These are phyloP conservation scores for Crepidotus variabilis DNA, from an alignment of 768 basidiomycete species.

Conservation along the genomic window DNA sequence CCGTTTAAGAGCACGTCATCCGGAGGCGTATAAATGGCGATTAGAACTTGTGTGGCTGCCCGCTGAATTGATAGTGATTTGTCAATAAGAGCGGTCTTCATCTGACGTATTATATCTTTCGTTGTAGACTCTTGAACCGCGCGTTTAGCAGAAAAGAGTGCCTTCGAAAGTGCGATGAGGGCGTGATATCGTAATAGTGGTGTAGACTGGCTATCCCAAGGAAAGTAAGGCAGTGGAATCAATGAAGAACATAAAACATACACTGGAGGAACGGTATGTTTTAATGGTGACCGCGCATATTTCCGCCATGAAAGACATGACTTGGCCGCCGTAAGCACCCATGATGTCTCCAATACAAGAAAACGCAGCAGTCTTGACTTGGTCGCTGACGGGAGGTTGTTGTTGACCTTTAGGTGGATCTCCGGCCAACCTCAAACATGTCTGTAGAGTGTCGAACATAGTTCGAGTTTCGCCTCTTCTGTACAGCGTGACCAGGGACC, in stretches of 20 bases:
- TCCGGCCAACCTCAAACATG: constrained; percentile 67
- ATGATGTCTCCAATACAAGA: constrained; percentile 89
- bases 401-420: constrained; percentile 33
- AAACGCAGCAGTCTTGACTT: constrained; percentile 51
- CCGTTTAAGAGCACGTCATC: constrained; percentile 52
- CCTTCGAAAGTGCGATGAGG: constrained; percentile 71
- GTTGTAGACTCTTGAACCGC: constrained; percentile 75
- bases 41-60: constrained; percentile 57
- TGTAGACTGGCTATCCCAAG: constrained; percentile 40
- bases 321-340: constrained; percentile 77
- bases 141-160: constrained; percentile 74
- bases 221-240: background rate
- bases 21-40: constrained; percentile 52
- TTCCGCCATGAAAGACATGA: constrained; percentile 95
- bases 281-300: constrained; percentile 64
- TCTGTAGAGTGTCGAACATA: constrained; percentile 83
- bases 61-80: constrained; percentile 85
- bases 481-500: constrained; percentile 75
- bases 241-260: constrained; percentile 30
- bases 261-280: constrained; percentile 68
- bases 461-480: constrained; percentile 77
- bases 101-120: constrained; percentile 84
- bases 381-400: background rate
- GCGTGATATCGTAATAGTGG: constrained; percentile 83
- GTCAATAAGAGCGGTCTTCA: constrained; percentile 71